These are phyloP conservation scores for Apiospora rasikravindrae DNA, from an alignment of 2,329 filamentous ascomycete genomes.

Conservation along the genomic window DNA sequence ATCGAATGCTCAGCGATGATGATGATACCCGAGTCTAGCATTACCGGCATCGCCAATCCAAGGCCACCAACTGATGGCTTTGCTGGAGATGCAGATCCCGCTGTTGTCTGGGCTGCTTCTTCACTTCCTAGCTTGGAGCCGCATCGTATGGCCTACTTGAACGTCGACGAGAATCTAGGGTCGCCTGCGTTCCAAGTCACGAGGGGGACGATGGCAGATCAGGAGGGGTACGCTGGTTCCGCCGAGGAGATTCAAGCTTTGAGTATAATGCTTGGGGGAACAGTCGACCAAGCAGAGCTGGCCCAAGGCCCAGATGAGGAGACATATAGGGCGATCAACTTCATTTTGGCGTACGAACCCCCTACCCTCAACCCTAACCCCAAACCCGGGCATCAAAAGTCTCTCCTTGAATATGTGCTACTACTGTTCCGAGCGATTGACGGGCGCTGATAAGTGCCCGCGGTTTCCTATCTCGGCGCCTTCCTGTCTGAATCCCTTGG, in stretches of 20 bases:
- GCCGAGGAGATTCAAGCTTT: background rate
- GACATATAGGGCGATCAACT: conserved; percentile 55
- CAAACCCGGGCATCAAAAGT: too few relatives aligned
- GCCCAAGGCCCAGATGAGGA: conserved; percentile 34
- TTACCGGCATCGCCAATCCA: background rate
- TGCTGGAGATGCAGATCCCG: background rate
- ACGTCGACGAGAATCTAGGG: conserved; percentile 39
- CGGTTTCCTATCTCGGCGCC: background rate
- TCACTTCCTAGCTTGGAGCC: background rate
- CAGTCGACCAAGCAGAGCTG: background rate
- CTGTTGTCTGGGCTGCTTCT: background rate
- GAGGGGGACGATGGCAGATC: conserved; percentile 16
- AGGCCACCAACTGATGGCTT: background rate
- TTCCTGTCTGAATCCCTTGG: too few relatives aligned
- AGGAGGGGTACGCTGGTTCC: background rate
- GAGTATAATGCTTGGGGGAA: background rate
- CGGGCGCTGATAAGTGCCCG: too few relatives aligned
- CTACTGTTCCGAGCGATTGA: background rate
- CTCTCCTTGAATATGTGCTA: background rate
- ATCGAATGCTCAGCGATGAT: background rate
- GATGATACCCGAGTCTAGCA: background rate
- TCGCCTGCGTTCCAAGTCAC: conserved; percentile 51
- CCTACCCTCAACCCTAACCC: background rate
- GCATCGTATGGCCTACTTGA: background rate
- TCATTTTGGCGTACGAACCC: conserved; percentile 54